phyloP scores from a whole-genome alignment of 192 early-diverging fungal genomes.

The Globomyces pollinis-pini region DNA sequence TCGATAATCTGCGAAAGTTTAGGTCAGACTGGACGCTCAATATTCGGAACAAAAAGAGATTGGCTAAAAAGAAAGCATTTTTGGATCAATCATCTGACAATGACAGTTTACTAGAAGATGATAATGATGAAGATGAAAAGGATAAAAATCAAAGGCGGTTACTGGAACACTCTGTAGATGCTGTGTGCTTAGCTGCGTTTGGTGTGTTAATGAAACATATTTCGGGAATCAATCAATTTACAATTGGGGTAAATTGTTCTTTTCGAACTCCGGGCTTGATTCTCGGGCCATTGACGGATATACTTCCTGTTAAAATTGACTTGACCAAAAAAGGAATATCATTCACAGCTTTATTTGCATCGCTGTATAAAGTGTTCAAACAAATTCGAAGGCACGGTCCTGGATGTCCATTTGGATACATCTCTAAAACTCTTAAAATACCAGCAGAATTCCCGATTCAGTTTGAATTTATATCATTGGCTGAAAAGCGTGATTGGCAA shows the following conservation, averaged over 20 bases:
- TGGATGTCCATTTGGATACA: constrained; percentile 18
- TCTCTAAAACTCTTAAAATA: constrained; percentile 1
- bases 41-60: constrained; percentile 12
- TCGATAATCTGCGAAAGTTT: constrained; percentile 30
- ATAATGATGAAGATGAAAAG: background rate
- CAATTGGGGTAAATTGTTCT: constrained; percentile 28
- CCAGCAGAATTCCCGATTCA: constrained; percentile 24
- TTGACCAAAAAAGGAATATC: constrained; percentile 35
- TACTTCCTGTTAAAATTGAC: constrained; percentile 40
- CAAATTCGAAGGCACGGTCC: constrained; percentile 17
- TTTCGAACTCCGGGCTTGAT: constrained; percentile 29
- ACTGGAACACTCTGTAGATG: background rate
- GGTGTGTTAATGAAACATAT: constrained; percentile 45
- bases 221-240: constrained; percentile 38
- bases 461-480: constrained; percentile 37
- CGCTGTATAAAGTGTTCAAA: constrained; percentile 17
- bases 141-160: constrained; percentile 6
- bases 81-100: constrained; percentile 7
- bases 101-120: constrained; percentile 7
- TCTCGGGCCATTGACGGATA: constrained; percentile 40
- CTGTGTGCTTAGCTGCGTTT: constrained; percentile 35
- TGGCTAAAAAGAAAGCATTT: background rate
- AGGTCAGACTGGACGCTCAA: constrained; percentile 16
- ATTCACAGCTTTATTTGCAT: constrained; percentile 29
- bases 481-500: constrained; percentile 23